Evolutionary conservation across 169 alveolate species (phyloP).

Genomic region (Miamiensis avidus): DNA sequence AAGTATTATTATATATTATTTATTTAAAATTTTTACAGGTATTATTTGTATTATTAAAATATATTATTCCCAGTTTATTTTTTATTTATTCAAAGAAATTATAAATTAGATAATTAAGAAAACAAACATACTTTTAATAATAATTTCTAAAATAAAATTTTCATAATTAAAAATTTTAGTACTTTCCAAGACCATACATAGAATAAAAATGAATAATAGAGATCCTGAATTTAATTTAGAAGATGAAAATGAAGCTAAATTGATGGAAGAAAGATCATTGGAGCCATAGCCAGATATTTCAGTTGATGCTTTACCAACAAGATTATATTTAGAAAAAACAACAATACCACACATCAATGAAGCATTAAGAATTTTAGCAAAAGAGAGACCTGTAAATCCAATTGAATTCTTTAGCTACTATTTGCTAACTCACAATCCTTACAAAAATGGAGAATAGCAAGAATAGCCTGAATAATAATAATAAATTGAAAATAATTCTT

Average conservation of each 20-base stretch:
- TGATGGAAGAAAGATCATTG: conserved; percentile 4
- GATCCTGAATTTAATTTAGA: conserved; percentile 32
- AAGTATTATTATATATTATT: too few relatives aligned
- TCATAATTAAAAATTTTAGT: too few relatives aligned
- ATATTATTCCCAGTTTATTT: too few relatives aligned
- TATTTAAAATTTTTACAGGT: background rate
- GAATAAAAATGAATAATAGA: too few relatives aligned
- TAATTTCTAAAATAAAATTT: too few relatives aligned
- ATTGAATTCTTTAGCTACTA: conserved; percentile 47
- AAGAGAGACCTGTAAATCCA: conserved; percentile 51
- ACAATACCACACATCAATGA: conserved; percentile 16
- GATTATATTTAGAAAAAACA: conserved; percentile 46
- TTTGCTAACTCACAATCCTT: conserved; percentile 35
- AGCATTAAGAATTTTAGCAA: conserved; percentile 44
- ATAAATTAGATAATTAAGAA: too few relatives aligned
- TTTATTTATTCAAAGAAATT: too few relatives aligned
- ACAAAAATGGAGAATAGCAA: background rate
- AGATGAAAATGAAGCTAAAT: conserved; percentile 25
- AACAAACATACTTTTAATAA: too few relatives aligned
- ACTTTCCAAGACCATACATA: background rate
- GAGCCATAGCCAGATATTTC: conserved; percentile 5
- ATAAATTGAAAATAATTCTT: background rate
- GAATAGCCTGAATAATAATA: background rate
- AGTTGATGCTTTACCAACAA: conserved; percentile 34
- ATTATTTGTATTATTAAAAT: too few relatives aligned